Evolutionary conservation across 768 basidiomycete genomes (phyloP), one percentile per base, ranked within the genome.

Genomic region (Lactarius evosmus): DNA sequence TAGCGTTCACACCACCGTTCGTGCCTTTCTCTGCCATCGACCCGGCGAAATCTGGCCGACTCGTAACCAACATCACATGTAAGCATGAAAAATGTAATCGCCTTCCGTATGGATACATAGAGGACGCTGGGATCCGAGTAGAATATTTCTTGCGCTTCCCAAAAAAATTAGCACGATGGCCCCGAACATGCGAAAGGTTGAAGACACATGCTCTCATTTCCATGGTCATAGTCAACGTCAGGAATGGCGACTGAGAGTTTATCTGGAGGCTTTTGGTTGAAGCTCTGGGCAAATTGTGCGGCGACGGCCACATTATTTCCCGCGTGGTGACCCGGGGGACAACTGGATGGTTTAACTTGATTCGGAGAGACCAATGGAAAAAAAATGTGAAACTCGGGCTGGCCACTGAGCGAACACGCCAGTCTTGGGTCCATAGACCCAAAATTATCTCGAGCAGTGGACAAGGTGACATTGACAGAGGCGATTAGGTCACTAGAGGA

Each of bases 221-320:
- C 75, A 56, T 76, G 76, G 41, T 77, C 76, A 61, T 75, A 77
- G 57, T 77, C 76, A 36, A 77, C 68, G 63, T 77, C 75, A 33
- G 76, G 70, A 36, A 77, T 73, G 8, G 74, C 75, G 19, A 69
- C 55, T 9, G 7, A 46, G 17, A n/a, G 27, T 16, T 51, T 32
- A 14, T 40, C 29, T 4, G 12, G 22, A 22, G 27, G 25, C 1
- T 22, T 33, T 16, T 30, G 22, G 34, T 38, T 22, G 30, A 46
- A 25, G 25, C 61, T 27, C 41, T 74, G 74, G 9, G 74, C 67
- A 50, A 66, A 71, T 9, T 70, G 70, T n/a, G 73, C 70, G 1
- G 75, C 73, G 56, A 76, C 71, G 9, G 74, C 73, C 16, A 69
- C 71, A 27, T 75, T 75, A 54, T 73, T 57, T 2, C 74, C 69